These are phyloP conservation scores for Populus trichocarpa DNA, from an alignment of 441 rosid genomes.

Conservation along the genomic window DNA sequence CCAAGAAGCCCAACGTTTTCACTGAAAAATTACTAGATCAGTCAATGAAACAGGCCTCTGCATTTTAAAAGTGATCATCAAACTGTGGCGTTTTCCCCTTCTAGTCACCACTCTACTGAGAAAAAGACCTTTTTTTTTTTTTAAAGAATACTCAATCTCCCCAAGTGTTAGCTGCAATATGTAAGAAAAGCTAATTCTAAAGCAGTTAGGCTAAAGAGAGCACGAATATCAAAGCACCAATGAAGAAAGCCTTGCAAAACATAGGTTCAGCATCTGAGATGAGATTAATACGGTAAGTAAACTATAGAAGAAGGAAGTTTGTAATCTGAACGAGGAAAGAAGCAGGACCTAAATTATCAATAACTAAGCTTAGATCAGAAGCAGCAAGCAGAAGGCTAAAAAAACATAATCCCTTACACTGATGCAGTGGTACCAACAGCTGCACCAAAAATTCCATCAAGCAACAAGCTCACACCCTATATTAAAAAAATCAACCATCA, in stretches of 20 bases:
- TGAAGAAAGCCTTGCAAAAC: neutral
- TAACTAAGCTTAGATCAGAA: no score
- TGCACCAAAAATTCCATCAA: conserved; percentile 90
- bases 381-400: no score
- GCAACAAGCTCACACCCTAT: conserved; percentile 78
- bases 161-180: neutral
- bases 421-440: conserved; percentile 82
- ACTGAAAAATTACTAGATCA: conserved; percentile 40
- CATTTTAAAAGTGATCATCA: neutral
- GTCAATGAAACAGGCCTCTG: conserved; percentile 3
- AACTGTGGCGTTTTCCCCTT: neutral
- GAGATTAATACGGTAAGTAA: neutral
- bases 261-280: neutral
- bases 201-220: neutral
- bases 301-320: neutral
- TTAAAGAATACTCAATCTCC: no score
- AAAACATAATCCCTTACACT: conserved; percentile 50
- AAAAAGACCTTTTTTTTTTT: neutral
- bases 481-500: conserved; percentile 11
- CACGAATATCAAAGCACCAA: neutral
- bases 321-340: neutral
- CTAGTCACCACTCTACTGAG: neutral
- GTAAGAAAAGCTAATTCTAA: neutral
- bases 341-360: no score
- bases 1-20: conserved; percentile 98